Base-by-base conservation (phyloP, 495 filamentous ascomycete genomes). In the Daldinia caldariorum region DNA sequence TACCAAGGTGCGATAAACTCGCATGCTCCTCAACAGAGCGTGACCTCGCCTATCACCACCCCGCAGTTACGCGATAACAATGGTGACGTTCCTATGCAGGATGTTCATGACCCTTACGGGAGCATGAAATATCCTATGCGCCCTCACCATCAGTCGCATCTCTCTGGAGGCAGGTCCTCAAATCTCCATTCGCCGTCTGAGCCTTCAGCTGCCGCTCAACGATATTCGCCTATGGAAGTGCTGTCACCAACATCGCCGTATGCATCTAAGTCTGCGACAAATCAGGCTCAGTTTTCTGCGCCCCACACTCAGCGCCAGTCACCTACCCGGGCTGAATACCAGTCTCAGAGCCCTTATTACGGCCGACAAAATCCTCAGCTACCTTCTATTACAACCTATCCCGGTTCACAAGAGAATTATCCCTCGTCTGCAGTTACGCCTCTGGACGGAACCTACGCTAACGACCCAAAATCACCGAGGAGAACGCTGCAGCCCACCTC, bases 221-320 rank as follows among this genome's bases (percentile, higher is more conserved):
- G 94, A 74, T 97, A 99, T 79, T 97, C 94, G 12, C 95, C 94
- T 56, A 97, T 97, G 93, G 94, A 96, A 74, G 87, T 89, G 6
- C 80, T 94, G 26, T 83, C 83, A 58, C 86, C 84, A 37, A 83
- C 83, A 35, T 87, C 84, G 18, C 82, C 84, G 9, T 86, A 86
- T 74, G 71, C 76, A 54, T 65, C 78, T 51, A 81, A 84, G 75
- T 66, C 80, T 55, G 70, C 77, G 57, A 20, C 75, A 29, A 76
- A 73, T 60, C 64, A 75, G 74, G 66, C 69, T 67, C 84, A 84
- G 57, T 86, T 79, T 65, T 62, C 79, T 43, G 73, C 79, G 64
- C 73, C 78, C 13, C 75, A 77, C 20, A 70, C 71, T 22, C 82
- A 81, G 67, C 83, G 83, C 16, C 82, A 85, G 69, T 86, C 85